phyloP scores from a whole-genome alignment of 2,329 filamentous ascomycete genomes.

The Colletotrichum zoysiae region DNA sequence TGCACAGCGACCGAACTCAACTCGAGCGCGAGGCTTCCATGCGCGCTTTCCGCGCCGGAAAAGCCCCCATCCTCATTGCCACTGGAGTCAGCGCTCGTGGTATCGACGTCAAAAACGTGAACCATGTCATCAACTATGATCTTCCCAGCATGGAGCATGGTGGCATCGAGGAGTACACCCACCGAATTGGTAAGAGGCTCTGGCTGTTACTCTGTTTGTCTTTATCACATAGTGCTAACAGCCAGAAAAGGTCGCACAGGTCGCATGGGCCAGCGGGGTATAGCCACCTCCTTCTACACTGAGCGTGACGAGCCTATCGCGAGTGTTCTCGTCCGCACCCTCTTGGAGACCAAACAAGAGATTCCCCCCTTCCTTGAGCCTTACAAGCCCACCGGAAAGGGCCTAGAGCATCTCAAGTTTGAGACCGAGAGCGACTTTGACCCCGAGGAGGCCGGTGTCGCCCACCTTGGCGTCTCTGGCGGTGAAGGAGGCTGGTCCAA shows the following conservation, averaged over 20 bases:
- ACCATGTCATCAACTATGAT: constrained; percentile 95
- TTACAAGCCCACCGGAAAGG: constrained; percentile 67
- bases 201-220: not conserved
- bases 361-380: constrained; percentile 85
- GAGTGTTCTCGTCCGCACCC: constrained; percentile 80
- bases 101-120: constrained; percentile 87
- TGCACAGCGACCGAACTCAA: constrained; percentile 89
- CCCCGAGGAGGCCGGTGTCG: constrained; percentile 47
- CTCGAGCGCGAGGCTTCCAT: constrained; percentile 92
- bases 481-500: constrained; percentile 40
- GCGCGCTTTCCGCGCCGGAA: constrained; percentile 83
- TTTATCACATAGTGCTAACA: not conserved
- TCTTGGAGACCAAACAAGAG: constrained; percentile 82
- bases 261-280: constrained; percentile 87
- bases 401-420: constrained; percentile 61
- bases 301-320: constrained; percentile 81
- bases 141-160: constrained; percentile 80
- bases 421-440: constrained; percentile 69
- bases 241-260: constrained; percentile 78
- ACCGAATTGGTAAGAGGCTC: constrained; percentile 83
- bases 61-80: constrained; percentile 83
- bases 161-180: constrained; percentile 94
- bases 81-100: constrained; percentile 91
- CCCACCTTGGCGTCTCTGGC: constrained; percentile 44
- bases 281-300: constrained; percentile 91